Evolutionary conservation across 108 stramenopile genomes (phyloP).

Genomic region (Fistulifera pelliculosa): DNA sequence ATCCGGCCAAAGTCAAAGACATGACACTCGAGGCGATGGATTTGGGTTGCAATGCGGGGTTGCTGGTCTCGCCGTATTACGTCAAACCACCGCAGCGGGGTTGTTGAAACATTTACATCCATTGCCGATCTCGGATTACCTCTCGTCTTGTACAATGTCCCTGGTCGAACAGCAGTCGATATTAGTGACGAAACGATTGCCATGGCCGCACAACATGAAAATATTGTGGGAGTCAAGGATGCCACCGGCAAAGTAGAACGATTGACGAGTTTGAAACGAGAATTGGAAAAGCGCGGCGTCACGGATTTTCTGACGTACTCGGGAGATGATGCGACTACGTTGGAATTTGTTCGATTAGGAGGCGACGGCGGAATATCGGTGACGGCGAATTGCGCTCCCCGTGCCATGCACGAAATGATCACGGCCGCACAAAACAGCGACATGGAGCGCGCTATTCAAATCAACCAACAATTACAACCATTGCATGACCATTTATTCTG

Average conservation of each 20-base stretch:
- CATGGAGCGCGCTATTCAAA: slow-evolving; percentile 22
- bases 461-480: slow-evolving; percentile 39
- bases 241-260: slow-evolving; percentile 52
- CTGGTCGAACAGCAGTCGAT: slow-evolving; percentile 50
- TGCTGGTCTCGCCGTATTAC: slow-evolving; percentile 86
- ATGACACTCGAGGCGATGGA: slow-evolving; percentile 61
- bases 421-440: slow-evolving; percentile 35
- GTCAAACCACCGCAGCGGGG: slow-evolving; percentile 76
- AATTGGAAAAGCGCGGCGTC: not conserved
- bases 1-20: slow-evolving; percentile 41
- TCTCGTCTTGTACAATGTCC: slow-evolving; percentile 80
- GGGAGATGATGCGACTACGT: slow-evolving; percentile 69
- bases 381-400: slow-evolving; percentile 70
- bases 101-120: slow-evolving; percentile 49
- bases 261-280: slow-evolving; percentile 20
- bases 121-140: slow-evolving; percentile 68
- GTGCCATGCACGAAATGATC: slow-evolving; percentile 43
- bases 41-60: slow-evolving; percentile 62
- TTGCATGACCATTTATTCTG: slow-evolving; percentile 66
- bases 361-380: slow-evolving; percentile 84
- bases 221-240: slow-evolving; percentile 70
- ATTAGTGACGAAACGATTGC: slow-evolving; percentile 47
- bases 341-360: slow-evolving; percentile 57
- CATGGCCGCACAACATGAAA: slow-evolving; percentile 32
- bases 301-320: slow-evolving; percentile 53